Base-by-base conservation (phyloP, 1,284 basidiomycete genomes). In the Pulveroboletus sp. region DNA sequence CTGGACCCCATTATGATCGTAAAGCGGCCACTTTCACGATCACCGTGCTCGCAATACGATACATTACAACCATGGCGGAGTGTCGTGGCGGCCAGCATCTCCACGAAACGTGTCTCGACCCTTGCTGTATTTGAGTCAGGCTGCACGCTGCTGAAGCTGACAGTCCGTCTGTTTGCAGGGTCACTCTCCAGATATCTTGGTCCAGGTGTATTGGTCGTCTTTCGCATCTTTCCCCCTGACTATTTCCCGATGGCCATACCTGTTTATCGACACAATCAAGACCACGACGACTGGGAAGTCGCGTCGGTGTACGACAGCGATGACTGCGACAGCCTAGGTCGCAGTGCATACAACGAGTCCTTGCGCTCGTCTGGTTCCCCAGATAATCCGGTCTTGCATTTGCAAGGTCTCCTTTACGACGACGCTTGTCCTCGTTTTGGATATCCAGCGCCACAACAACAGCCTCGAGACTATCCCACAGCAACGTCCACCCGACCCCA, bases 231-330 rank as follows among this genome's bases (percentile, higher is more conserved):
- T 28, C 43, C 39, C 33, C 35, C 33, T 26, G 38, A 50, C 51
- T 8, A 29, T 44, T 33, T 29, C 25, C 40, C 25, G 40, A 68
- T 68, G 66, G 24, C 52, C 38, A 70, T 69, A 33, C 67, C 67
- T 18, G 26, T 69, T 20, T 69, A 57, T 43, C 66, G 67, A 42
- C 69, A 69, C 43, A 72, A 69, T 36, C 22, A 49, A 26, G 24
- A 49, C 39, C 49, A 61, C 42, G 59, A 67, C 35, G 67, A 69
- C 56, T 69, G 67, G 67, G 67, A 69, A 56, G 57, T 72, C 50
- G 67, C 68, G 22, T 69, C 67, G 39, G 56, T 67, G 33, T 69
- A 69, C 47, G 53, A 60, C 45, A 69, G 69, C 49, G 67, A 69
- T 59, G 69, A 69, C 51, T 60, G 69, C 56, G 60, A 60, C 36